Conservation (phyloP, 768 basidiomycete genomes). For the Tremella fuciformis region DNA sequence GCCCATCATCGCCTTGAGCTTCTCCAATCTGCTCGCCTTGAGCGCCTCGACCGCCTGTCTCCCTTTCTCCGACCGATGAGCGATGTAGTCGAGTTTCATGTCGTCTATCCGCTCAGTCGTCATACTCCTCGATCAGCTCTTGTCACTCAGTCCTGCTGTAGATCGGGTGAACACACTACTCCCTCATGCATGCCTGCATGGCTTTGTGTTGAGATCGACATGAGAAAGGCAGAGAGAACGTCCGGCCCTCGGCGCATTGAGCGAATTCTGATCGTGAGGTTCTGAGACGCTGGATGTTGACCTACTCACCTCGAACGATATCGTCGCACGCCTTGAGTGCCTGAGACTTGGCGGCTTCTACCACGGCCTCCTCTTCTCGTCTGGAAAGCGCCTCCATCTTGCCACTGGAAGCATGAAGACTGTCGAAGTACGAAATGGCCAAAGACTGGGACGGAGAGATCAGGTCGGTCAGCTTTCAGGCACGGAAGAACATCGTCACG, state of each 20-base stretch:
- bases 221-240: conserved; percentile 38
- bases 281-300: background rate
- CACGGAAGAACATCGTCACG: no score
- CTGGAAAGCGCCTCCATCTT: conserved; percentile 43
- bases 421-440: no score
- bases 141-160: background rate
- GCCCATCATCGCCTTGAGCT: conserved; percentile 3
- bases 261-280: conserved; percentile 30
- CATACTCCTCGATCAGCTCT: conserved; percentile 20
- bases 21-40: conserved; percentile 4
- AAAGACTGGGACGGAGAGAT: no score
- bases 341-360: conserved; percentile 30
- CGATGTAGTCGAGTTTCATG: conserved; percentile 40
- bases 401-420: background rate
- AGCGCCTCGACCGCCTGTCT: conserved; percentile 35
- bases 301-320: conserved; percentile 32
- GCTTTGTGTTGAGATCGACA: conserved; percentile 34
- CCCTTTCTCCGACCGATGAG: conserved; percentile 39
- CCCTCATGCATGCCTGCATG: conserved; percentile 43
- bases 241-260: conserved; percentile 39
- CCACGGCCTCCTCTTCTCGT: conserved; percentile 41
- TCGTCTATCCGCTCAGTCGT: conserved; percentile 34
- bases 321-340: conserved; percentile 43
- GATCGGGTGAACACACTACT: conserved; percentile 23
- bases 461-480: no score